Base-by-base conservation (phyloP, 208 protist species). In the Angomonas deanei region DNA sequence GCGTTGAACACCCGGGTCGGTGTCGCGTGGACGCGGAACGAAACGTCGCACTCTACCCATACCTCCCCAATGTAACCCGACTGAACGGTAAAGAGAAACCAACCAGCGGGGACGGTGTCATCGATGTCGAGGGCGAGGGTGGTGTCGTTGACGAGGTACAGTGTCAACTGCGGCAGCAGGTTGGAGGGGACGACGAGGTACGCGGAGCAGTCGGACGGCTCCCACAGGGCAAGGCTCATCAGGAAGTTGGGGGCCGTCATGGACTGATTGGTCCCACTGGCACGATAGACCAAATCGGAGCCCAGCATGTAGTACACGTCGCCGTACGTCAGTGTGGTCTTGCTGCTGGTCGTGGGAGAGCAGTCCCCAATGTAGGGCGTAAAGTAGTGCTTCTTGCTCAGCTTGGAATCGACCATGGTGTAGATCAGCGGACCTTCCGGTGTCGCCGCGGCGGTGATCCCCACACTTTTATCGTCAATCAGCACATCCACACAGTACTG, bases 401-500 rank as follows among this genome's bases (percentile, higher is more conserved):
- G 24, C 30, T 24, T 60, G 1, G 73, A 70, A 67, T 78, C 73
- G 4, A 78, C 17, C 3, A 78, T 3, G 5, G 73, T 73, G 53
- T 68, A 78, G 33, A 78, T 53, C 19, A 78, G 61, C 33, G 68
- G 73, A 0, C 64, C 60, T 24, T 53, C 59, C 24, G 39, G 24
- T 5, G 3, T 50, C 53, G 38, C 57, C 17, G 52, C 67, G 23
- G 72, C 59, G 15, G 61, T 68, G 33, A 24, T 26, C 13, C 60
- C 56, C n/a, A n/a, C 46, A 19, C 34, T 10, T 2, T 28, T n/a
- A 0, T 57, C 6, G 61, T 67, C 42, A n/a, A 78, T 61, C 0
- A 55, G 30, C 2, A 82, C 70, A 3, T 82, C 76, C 21, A 77
- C 65, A 54, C 76, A 82, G 58, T 68, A 82, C 55, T 82, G 76